Conservation (phyloP, 1,284 basidiomycete species). For the Heimioporus punctisporus region DNA sequence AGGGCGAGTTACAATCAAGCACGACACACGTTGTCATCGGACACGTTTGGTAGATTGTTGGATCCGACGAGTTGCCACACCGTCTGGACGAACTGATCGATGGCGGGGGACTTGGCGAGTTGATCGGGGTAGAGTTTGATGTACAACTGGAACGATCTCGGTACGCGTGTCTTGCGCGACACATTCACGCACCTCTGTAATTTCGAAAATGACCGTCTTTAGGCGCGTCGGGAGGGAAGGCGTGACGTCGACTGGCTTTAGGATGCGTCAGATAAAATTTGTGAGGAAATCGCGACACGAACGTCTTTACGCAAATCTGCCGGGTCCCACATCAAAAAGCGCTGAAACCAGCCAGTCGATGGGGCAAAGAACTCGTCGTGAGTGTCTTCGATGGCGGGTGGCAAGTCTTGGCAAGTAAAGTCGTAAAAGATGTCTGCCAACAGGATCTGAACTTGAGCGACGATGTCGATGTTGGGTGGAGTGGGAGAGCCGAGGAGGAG, state of each 20-base stretch:
- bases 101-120: slow-evolving; percentile 67
- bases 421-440: slow-evolving; percentile 94
- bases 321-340: slow-evolving; percentile 81
- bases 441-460: slow-evolving; percentile 78
- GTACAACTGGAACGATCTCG: slow-evolving; percentile 64
- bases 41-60: slow-evolving; percentile 67
- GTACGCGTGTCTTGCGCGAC: not conserved
- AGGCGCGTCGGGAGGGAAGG: slow-evolving; percentile 87
- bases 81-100: slow-evolving; percentile 86
- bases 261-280: slow-evolving; percentile 10
- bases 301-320: slow-evolving; percentile 73
- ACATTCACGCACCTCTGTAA: slow-evolving; percentile 63
- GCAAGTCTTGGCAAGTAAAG: slow-evolving; percentile 94
- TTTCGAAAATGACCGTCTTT: slow-evolving; percentile 91
- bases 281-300: slow-evolving; percentile 31
- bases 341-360: slow-evolving; percentile 72
- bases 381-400: slow-evolving; percentile 93
- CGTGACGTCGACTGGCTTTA: slow-evolving; percentile 79
- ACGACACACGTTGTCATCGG: slow-evolving; percentile 77
- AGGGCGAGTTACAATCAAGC: not conserved
- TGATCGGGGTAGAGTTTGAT: slow-evolving; percentile 93
- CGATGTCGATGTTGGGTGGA: slow-evolving; percentile 43
- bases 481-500: slow-evolving; percentile 50
- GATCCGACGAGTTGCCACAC: slow-evolving; percentile 90
- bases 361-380: slow-evolving; percentile 82